Evolutionary conservation across 768 basidiomycete species (phyloP), one percentile per base, ranked within the genome.

Genomic region (Trametes gibbosa): DNA sequence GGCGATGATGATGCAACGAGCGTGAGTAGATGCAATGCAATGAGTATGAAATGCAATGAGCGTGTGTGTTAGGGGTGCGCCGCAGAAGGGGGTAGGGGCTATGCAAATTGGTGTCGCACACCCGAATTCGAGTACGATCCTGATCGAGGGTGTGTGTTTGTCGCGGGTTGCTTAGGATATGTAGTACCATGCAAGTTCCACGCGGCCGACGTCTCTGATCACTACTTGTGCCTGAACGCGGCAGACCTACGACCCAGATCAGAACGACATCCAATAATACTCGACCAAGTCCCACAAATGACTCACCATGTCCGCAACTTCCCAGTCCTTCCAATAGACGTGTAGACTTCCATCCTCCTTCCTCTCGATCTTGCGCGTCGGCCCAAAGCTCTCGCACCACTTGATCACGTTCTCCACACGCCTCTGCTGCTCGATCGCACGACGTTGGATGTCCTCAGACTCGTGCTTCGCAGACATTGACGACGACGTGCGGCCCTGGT

Each of bases 1-100:
- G n/a, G 29, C 35, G 40, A 95, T 76, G 92, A 94, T 73, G 93
- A 95, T 66, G 85, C 86, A n/a, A 32, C 10, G 29, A 32, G 5
- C 5, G 10, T 32, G 29, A 32, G 29, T 10, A 4, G 29, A 32
- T 32, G 29, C 73, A 92, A 95, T 66, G 85, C 86, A 53, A 59
- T 16, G 58, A 59, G 51, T 13, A 47, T 49, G 54, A 21, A 41
- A 50, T 52, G 43, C 48, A 61, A 56, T 13, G 60, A 61, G 60
- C 24, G 60, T 61, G 59, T n/a, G 51, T 19, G 46, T 24, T 45
- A 16, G 40, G 37, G 32, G 48, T 27, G 53, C 47, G 53, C 52
- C 39, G 35, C 50, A 21, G 34, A 23, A 35, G n/a, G 58, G 42
- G 32, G 23, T 16, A n/a, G n/a, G n/a, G 47, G n/a, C 54, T 47